These are phyloP conservation scores for Rehmannia glutinosa DNA, from an alignment of 257 asterid genomes.

Conservation along the genomic window DNA sequence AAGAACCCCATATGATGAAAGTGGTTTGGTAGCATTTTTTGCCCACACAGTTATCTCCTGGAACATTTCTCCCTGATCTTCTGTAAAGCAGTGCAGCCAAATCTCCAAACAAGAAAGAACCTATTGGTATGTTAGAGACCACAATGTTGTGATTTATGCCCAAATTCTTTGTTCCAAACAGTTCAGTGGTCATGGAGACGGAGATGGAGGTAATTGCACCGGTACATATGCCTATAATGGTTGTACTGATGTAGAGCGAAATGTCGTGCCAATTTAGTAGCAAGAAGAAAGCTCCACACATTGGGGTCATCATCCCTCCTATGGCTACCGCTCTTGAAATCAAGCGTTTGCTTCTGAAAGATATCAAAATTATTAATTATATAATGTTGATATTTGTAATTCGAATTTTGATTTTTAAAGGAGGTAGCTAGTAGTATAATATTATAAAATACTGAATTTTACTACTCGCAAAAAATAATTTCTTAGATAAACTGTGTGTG, in stretches of 20 bases:
- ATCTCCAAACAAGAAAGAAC: slow-evolving; percentile 73
- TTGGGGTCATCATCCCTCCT: slow-evolving; percentile 61
- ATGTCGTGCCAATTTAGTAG: slow-evolving; percentile 23
- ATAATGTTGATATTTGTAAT: no score
- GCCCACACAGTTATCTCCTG: slow-evolving; percentile 49
- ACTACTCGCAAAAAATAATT: background rate
- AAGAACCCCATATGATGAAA: slow-evolving; percentile 61
- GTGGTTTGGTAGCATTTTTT: slow-evolving; percentile 50
- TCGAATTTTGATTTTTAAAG: no score
- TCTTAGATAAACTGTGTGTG: background rate
- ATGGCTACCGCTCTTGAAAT: slow-evolving; percentile 61
- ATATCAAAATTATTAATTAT: background rate
- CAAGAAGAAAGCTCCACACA: slow-evolving; percentile 69
- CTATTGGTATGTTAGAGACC: slow-evolving; percentile 72
- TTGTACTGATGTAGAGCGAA: slow-evolving; percentile 51
- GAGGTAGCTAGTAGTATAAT: no score
- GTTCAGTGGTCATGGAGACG: slow-evolving; percentile 56
- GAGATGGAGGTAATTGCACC: slow-evolving; percentile 75
- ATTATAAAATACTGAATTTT: no score
- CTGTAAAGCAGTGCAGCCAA: slow-evolving; percentile 61
- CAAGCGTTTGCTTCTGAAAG: slow-evolving; percentile 32
- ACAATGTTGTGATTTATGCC: slow-evolving; percentile 75
- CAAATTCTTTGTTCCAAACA: slow-evolving; percentile 63
- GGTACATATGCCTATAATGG: slow-evolving; percentile 57
- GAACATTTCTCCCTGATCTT: slow-evolving; percentile 6